These are phyloP conservation scores for Pythium insidiosum DNA, from an alignment of 352 stramenopile genomes.

Conservation along the genomic window DNA sequence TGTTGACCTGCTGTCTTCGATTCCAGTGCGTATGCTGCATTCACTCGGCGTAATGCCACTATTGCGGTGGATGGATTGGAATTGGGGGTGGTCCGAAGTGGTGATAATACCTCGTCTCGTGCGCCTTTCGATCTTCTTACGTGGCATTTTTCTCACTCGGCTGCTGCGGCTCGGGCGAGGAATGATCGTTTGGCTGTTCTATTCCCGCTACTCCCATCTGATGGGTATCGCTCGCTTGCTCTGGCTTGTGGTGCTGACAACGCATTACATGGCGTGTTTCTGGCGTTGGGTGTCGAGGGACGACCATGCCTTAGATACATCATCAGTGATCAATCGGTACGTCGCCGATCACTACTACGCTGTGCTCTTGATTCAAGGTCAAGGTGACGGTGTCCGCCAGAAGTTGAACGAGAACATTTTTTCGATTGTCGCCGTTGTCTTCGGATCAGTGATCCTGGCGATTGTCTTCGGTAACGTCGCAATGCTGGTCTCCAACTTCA, in stretches of 20 bases:
- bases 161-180: conserved; percentile 21
- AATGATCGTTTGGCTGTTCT: conserved; percentile 29
- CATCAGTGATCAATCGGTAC: conserved; percentile 25
- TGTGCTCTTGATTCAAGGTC: conserved; percentile 41
- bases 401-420: conserved; percentile 31
- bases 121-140: too few species aligned
- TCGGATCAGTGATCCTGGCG: conserved; percentile 50
- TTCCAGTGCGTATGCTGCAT: conserved; percentile 6
- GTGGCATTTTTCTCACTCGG: conserved; percentile 16
- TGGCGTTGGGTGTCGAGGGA: conserved; percentile 16
- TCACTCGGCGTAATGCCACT: too few species aligned
- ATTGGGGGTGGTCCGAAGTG: too few species aligned
- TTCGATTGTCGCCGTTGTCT: conserved; percentile 27
- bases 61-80: too few species aligned
- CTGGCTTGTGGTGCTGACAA: conserved; percentile 25
- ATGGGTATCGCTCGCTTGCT: conserved; percentile 31
- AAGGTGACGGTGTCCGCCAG: conserved; percentile 26
- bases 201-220: conserved; percentile 38
- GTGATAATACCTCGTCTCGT: too few species aligned
- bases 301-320: too few species aligned
- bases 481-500: conserved; percentile 59
- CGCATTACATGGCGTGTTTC: conserved; percentile 40
- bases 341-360: conserved; percentile 30
- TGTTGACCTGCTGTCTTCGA: conserved; percentile 3
- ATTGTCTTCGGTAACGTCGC: conserved; percentile 61